Conservation (phyloP, 805 yeast species). For the Starmerella asiatica region DNA sequence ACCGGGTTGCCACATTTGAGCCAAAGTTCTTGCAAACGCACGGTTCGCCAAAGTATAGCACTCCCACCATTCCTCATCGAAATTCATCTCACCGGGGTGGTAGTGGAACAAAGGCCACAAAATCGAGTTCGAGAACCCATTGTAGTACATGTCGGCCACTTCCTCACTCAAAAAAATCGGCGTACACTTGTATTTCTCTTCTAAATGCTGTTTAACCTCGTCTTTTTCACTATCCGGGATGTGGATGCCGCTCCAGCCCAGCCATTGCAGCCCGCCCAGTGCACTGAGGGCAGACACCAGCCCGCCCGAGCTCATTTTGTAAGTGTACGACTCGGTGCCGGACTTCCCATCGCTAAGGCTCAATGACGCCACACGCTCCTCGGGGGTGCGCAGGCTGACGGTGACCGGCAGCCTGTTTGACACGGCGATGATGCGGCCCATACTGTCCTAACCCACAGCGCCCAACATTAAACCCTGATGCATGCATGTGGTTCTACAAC, state of each 20-base stretch:
- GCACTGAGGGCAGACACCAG: conserved; percentile 93
- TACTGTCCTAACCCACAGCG: conserved; percentile 1
- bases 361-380: conserved; percentile 32
- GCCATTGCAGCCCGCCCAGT: conserved; percentile 67
- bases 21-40: conserved; percentile 62
- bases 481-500: too few relatives aligned
- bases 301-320: conserved; percentile 94
- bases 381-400: conserved; percentile 32
- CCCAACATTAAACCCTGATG: too few relatives aligned
- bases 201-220: conserved; percentile 54
- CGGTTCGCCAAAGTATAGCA: conserved; percentile 90
- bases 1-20: conserved; percentile 55
- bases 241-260: conserved; percentile 92
- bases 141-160: conserved; percentile 89
- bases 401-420: conserved; percentile 95
- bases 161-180: conserved; percentile 83
- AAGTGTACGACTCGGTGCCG: conserved; percentile 37
- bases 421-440: conserved; percentile 56
- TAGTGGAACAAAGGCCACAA: conserved; percentile 97
- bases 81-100: conserved; percentile 98
- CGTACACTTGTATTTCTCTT: conserved; percentile 68
- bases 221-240: conserved; percentile 64
- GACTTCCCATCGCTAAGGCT: conserved; percentile 5
- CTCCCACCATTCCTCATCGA: conserved; percentile 95
- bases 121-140: conserved; percentile 88